Evolutionary conservation across 2,329 filamentous ascomycete genomes (phyloP), one percentile per base, ranked within the genome.

Genomic region (Trichoderma oligosporum): DNA sequence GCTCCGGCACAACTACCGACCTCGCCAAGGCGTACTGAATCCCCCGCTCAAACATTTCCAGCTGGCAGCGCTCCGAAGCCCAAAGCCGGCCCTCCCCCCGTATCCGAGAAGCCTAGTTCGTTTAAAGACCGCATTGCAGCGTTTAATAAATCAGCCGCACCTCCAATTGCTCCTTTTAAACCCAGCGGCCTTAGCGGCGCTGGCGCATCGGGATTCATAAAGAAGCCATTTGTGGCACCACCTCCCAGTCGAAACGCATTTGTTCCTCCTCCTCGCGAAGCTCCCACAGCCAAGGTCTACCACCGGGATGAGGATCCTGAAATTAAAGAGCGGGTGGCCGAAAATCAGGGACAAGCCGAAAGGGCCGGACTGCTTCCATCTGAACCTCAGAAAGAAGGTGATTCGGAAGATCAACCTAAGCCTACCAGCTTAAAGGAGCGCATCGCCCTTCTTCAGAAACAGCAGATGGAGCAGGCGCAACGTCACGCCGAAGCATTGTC

Each of bases 81-180:
- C 22, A 74, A 74, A 59, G 58, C 68, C 8, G 84, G 83, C 59
- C 79, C 85, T 20, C 86, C 89, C 36, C 87, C 90, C 11, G 79
- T 81, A 8, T 73, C 78, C 8, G 89, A 91, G 65, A 96, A 96
- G 71, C 90, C 91, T 25, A 80, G 77, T 67, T 91, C 94, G 2
- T 97, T 99, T 77, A 92, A 84, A 69, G 94, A 97, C 74, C 89
- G 94, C 61, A 96, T 99, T 69, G 94, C 94, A 31, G 93, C 94
- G 42, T 99, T 99, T 77, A 99, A 99, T 74, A 94, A 93, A 70
- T 79, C 89, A 42, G 84, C 89, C 35, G 91, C 91, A 5, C 85
- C 91, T 2, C 94, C 94, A 7, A 78, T 94, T 60, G 83, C 91
- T n/a, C 94, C 94, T 1, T 93, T 95, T 75, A 96, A 96, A 70